These are phyloP conservation scores for Bipolaris victoriae DNA, from an alignment of 2,329 filamentous ascomycete species.

Conservation along the genomic window DNA sequence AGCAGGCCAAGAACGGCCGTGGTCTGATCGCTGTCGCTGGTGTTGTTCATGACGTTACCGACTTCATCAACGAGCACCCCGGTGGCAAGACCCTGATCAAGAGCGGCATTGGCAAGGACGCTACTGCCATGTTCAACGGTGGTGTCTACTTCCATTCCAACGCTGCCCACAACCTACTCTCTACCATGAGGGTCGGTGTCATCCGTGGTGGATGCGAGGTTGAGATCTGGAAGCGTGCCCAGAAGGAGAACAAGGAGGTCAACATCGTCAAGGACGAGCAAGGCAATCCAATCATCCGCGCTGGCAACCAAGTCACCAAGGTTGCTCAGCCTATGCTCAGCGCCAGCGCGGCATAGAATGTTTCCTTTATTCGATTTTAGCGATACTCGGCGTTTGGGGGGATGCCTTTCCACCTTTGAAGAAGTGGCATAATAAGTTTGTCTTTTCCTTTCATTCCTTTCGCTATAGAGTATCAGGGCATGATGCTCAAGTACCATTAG, in stretches of 20 bases:
- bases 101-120: constrained; percentile 52
- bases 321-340: constrained; percentile 78
- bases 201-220: constrained; percentile 53
- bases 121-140: constrained; percentile 54
- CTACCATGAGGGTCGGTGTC: constrained; percentile 42
- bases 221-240: constrained; percentile 54
- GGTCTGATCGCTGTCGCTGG: constrained; percentile 51
- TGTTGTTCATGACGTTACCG: constrained; percentile 52
- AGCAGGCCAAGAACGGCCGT: constrained; percentile 52
- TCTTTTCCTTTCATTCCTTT: constrained; percentile 37
- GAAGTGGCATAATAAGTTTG: constrained; percentile 30
- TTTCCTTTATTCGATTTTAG: constrained; percentile 25
- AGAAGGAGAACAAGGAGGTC: constrained; percentile 69
- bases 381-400: constrained; percentile 44
- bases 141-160: constrained; percentile 53
- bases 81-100: constrained; percentile 52
- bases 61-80: constrained; percentile 53
- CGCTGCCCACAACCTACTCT: constrained; percentile 48
- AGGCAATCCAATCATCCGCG: constrained; percentile 83
- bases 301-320: constrained; percentile 84
- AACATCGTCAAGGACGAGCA: constrained; percentile 79
- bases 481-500: constrained; percentile 34
- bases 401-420: constrained; percentile 23
- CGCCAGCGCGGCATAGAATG: constrained; percentile 76
- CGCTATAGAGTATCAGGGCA: constrained; percentile 30